Percentiles rank a stretch among this genome's conserved stretches.
Evolutionary conservation across 2,329 filamentous ascomycete species (phyloP).

Genomic region (Alternaria ventricosa): DNA sequence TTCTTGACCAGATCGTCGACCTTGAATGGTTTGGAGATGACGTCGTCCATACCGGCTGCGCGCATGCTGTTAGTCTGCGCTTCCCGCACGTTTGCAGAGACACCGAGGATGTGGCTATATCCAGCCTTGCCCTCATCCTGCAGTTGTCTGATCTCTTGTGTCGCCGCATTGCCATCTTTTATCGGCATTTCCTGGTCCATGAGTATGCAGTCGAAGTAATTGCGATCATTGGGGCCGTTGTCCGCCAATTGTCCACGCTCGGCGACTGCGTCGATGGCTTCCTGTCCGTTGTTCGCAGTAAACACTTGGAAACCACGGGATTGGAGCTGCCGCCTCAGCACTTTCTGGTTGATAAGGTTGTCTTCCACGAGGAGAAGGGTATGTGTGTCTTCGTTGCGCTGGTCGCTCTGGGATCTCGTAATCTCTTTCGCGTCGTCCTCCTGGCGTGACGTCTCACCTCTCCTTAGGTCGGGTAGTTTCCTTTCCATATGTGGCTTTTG

Average conservation of each 20-base stretch:
- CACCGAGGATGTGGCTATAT: slow-evolving; percentile 46
- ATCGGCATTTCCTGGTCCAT: slow-evolving; percentile 57
- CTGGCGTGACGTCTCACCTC: slow-evolving; percentile 38
- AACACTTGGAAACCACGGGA: slow-evolving; percentile 52
- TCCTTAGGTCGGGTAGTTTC: slow-evolving; percentile 19
- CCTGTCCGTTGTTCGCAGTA: slow-evolving; percentile 53
- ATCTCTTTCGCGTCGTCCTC: slow-evolving; percentile 18
- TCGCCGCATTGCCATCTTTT: slow-evolving; percentile 52
- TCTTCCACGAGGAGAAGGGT: slow-evolving; percentile 56
- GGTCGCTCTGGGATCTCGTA: slow-evolving; percentile 27
- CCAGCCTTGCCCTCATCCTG: slow-evolving; percentile 43
- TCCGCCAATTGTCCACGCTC: slow-evolving; percentile 28
- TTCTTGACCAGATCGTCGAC: slow-evolving; percentile 44
- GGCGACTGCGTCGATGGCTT: slow-evolving; percentile 53
- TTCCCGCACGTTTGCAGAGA: slow-evolving; percentile 49
- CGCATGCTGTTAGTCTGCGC: slow-evolving; percentile 43
- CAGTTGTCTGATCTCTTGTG: slow-evolving; percentile 47
- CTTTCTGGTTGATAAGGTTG: slow-evolving; percentile 58
- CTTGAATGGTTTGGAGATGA: slow-evolving; percentile 50
- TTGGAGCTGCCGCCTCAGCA: slow-evolving; percentile 57
- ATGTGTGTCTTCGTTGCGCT: slow-evolving; percentile 21
- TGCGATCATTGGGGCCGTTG: slow-evolving; percentile 20
- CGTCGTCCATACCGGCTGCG: slow-evolving; percentile 48
- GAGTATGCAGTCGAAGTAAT: slow-evolving; percentile 51
- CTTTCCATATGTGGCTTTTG: slow-evolving; percentile 14